Percentiles rank a stretch among this genome's conserved stretches.
Evolutionary conservation across 192 early-diverging fungal species (phyloP).

Genomic region (Mortierella claussenii): DNA sequence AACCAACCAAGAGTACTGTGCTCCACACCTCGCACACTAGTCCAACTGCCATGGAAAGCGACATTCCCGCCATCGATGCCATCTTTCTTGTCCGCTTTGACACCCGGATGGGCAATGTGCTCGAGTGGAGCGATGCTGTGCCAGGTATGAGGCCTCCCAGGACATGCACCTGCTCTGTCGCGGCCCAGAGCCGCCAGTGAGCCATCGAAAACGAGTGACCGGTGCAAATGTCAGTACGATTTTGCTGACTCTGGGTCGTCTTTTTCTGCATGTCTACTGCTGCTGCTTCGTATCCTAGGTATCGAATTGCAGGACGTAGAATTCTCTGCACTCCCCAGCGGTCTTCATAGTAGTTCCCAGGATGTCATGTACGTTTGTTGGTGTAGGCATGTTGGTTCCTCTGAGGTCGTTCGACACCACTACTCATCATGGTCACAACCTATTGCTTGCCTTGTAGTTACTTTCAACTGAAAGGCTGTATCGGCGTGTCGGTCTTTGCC

Average conservation of each 20-base stretch:
- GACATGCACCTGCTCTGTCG: not conserved
- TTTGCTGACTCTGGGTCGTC: no score
- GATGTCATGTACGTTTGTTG: constrained; percentile 62
- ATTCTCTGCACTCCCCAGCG: constrained; percentile 66
- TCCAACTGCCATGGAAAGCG: constrained; percentile 10
- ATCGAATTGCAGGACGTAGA: constrained; percentile 59
- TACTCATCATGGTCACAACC: no score
- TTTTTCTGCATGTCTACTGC: no score
- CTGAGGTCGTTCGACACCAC: no score
- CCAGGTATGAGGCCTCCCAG: constrained; percentile 11
- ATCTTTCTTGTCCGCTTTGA: constrained; percentile 66
- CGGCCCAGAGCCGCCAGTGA: not conserved
- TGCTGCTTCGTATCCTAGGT: no score
- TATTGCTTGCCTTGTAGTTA: constrained; percentile 62
- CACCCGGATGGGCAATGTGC: constrained; percentile 59
- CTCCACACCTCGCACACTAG: no score
- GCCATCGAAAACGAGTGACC: not conserved
- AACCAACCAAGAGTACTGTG: no score
- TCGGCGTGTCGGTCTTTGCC: constrained; percentile 59
- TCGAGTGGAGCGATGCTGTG: constrained; percentile 64
- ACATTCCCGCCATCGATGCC: constrained; percentile 55
- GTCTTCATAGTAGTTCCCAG: constrained; percentile 58
- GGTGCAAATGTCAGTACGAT: no score
- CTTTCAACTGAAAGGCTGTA: constrained; percentile 52
- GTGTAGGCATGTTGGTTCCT: no score